These are phyloP conservation scores for Xerocomus brunneocitrinus DNA, from an alignment of 768 basidiomycete species.

Conservation along the genomic window DNA sequence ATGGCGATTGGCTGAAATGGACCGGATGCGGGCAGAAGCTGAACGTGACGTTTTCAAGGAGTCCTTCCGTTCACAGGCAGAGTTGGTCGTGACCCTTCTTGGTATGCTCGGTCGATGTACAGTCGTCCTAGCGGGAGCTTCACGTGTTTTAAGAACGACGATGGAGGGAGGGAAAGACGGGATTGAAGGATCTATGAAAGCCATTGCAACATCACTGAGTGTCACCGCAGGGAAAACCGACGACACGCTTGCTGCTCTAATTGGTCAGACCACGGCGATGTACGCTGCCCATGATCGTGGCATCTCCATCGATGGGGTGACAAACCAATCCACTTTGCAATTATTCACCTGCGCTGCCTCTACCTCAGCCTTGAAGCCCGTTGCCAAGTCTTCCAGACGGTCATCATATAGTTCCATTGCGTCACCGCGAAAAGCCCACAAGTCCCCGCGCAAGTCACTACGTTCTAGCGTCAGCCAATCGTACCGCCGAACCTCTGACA, in stretches of 20 bases:
- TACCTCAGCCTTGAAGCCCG: conserved; percentile 47
- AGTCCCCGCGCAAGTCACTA: conserved; percentile 68
- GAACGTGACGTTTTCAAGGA: conserved; percentile 61
- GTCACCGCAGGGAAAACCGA: conserved; percentile 64
- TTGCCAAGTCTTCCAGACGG: conserved; percentile 38
- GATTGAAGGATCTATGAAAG: conserved; percentile 41
- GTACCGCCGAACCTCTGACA: conserved; percentile 61
- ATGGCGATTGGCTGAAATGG: conserved; percentile 66
- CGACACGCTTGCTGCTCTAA: conserved; percentile 57
- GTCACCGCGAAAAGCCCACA: conserved; percentile 48
- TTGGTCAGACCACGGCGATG: conserved; percentile 62
- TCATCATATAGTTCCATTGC: conserved; percentile 37
- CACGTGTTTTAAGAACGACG: conserved; percentile 39
- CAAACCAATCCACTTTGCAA: conserved; percentile 39
- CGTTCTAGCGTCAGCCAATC: conserved; percentile 61
- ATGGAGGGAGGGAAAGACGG: conserved; percentile 31
- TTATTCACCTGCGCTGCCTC: conserved; percentile 43
- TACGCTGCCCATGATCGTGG: conserved; percentile 42
- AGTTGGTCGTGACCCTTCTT: conserved; percentile 63
- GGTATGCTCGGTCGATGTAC: conserved; percentile 81
- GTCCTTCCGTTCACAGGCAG: conserved; percentile 60
- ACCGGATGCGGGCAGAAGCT: conserved; percentile 58
- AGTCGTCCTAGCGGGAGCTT: conserved; percentile 60
- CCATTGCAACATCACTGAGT: conserved; percentile 48
- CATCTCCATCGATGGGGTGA: conserved; percentile 44